Percentiles rank a stretch among this genome's conserved stretches.
phyloP scores from a whole-genome alignment of 495 filamentous ascomycete species.

The Trichocladium uniseriatum region DNA sequence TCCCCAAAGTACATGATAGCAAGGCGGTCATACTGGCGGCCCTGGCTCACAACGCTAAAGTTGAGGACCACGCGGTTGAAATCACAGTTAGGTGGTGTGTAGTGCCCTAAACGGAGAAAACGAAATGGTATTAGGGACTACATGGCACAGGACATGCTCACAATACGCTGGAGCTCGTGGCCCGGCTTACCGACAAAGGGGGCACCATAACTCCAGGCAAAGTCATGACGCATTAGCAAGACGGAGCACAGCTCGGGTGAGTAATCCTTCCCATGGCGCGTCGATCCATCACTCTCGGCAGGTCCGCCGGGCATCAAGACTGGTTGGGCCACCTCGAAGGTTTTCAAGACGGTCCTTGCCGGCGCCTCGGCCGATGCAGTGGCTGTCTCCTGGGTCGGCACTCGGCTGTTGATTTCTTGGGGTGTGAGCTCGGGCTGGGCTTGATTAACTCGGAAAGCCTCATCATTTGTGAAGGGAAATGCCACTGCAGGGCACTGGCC shows the following conservation, averaged over 20 bases:
- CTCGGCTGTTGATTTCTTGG: background rate
- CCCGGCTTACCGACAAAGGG: conserved; percentile 63
- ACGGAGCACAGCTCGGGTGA: conserved; percentile 39
- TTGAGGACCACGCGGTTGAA: conserved; percentile 80
- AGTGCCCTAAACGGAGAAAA: conserved; percentile 44
- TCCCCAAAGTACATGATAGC: conserved; percentile 74
- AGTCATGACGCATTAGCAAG: conserved; percentile 61
- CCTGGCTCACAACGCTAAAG: conserved; percentile 65
- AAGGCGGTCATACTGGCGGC: conserved; percentile 72
- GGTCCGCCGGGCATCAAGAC: conserved; percentile 42
- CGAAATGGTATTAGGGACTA: background rate
- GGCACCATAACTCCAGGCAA: conserved; percentile 66
- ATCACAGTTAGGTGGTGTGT: conserved; percentile 56
- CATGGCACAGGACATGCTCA: background rate
- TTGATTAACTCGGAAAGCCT: background rate
- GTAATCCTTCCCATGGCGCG: conserved; percentile 11
- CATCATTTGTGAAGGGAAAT: background rate
- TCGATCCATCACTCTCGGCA: conserved; percentile 28
- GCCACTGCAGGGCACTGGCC: background rate
- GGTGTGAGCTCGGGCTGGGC: background rate
- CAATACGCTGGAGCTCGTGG: background rate
- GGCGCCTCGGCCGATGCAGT: conserved; percentile 13
- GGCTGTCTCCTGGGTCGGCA: background rate
- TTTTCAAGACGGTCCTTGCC: conserved; percentile 38
- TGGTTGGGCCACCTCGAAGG: conserved; percentile 63